Percentiles rank a stretch among this genome's conserved stretches.
Evolutionary conservation across 1,139 yeast genomes (phyloP).

Genomic region (Kodamaea suecica): DNA sequence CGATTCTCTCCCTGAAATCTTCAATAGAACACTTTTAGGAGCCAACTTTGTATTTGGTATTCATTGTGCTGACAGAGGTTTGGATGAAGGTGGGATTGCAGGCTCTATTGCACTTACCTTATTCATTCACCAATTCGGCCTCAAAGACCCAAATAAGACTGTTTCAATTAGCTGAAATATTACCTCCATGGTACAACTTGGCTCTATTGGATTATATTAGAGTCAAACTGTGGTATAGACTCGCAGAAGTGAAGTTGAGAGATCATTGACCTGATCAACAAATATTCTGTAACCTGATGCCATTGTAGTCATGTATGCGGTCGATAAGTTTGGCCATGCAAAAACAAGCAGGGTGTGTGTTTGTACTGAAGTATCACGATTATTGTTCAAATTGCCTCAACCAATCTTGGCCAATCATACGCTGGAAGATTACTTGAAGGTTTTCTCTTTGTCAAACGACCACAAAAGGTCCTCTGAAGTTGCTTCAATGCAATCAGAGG

Average conservation of each 20-base stretch:
- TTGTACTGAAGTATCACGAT: constrained; percentile 47
- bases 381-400: constrained; percentile 47
- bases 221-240: too few species aligned
- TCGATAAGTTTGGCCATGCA: constrained; percentile 55
- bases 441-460: constrained; percentile 54
- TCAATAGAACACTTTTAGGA: constrained; percentile 46
- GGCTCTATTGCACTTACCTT: constrained; percentile 45
- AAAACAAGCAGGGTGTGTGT: constrained; percentile 49
- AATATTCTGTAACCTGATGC: too few species aligned
- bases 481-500: constrained; percentile 56
- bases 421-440: constrained; percentile 57
- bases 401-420: constrained; percentile 45
- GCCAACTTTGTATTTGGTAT: constrained; percentile 54
- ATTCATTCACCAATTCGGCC: constrained; percentile 45
- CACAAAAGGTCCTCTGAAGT: constrained; percentile 59
- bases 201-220: constrained; percentile 59
- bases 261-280: too few species aligned
- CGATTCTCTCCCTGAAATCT: constrained; percentile 46
- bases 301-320: constrained; percentile 46
- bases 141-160: constrained; percentile 37
- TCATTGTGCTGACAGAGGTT: constrained; percentile 41
- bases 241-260: too few species aligned
- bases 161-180: constrained; percentile 47
- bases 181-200: constrained; percentile 61
- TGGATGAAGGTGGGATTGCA: constrained; percentile 55